These are phyloP conservation scores for Linnemannia exigua DNA, from an alignment of 192 early-diverging fungal species.

Conservation along the genomic window DNA sequence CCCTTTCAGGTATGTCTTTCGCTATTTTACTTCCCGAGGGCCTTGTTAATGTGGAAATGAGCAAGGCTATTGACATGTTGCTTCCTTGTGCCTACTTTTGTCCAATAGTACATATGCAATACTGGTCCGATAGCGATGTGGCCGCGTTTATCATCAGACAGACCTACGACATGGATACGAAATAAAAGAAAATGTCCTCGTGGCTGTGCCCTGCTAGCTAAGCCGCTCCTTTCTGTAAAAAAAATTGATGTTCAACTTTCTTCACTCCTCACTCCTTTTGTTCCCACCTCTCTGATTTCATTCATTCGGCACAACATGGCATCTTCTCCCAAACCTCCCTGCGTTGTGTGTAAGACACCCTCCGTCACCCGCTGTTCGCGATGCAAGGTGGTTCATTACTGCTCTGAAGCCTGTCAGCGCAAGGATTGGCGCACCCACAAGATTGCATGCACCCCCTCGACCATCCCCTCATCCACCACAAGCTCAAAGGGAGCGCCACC, in stretches of 20 bases:
- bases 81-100: not conserved
- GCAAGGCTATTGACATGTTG: not conserved
- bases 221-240: constrained; percentile 1
- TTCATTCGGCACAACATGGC: not conserved
- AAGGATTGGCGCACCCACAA: constrained; percentile 51
- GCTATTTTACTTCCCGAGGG: constrained; percentile 12
- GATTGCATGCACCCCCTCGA: constrained; percentile 42
- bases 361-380: constrained; percentile 45
- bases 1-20: constrained; percentile 50
- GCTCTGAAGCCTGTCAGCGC: constrained; percentile 42
- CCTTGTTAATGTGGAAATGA: not conserved
- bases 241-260: not conserved
- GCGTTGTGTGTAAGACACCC: constrained; percentile 45
- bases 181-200: not conserved
- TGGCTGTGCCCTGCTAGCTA: constrained; percentile 3
- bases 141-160: constrained; percentile 74
- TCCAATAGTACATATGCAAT: constrained; percentile 53
- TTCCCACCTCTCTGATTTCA: not conserved
- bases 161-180: constrained; percentile 58
- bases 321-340: constrained; percentile 28
- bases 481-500: not conserved
- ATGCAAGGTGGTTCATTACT: constrained; percentile 53
- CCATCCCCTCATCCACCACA: not conserved
- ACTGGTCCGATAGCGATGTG: constrained; percentile 70
- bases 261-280: not conserved